Percentiles rank a stretch among this genome's conserved stretches.
Evolutionary conservation across 352 stramenopile species (phyloP).

Genomic region (Pythium graminicola): DNA sequence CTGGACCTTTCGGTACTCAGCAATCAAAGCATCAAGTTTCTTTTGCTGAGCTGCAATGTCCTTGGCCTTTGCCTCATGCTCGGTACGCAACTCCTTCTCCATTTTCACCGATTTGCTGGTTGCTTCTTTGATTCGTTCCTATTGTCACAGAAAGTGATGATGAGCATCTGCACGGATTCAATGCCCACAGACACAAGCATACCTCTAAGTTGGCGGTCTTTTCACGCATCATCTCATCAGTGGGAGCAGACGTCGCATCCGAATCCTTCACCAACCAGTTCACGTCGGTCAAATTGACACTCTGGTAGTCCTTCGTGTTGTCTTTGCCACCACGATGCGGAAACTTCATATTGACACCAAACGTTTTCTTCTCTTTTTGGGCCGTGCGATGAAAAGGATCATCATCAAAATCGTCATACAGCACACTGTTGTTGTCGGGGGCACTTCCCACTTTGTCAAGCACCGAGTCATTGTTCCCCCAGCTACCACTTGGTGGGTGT

Average conservation of each 20-base stretch:
- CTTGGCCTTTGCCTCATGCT: constrained; percentile 71
- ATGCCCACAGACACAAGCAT: not conserved
- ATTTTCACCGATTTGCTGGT: constrained; percentile 57
- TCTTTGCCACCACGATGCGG: constrained; percentile 74
- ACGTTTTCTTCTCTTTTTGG: constrained; percentile 80
- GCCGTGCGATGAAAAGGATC: constrained; percentile 82
- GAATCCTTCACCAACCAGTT: constrained; percentile 82
- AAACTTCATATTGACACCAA: constrained; percentile 84
- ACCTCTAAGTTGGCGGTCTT: constrained; percentile 84
- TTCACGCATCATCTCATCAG: constrained; percentile 80
- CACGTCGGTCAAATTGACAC: constrained; percentile 71
- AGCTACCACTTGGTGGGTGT: constrained; percentile 46
- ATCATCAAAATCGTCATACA: constrained; percentile 44
- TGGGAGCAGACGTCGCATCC: constrained; percentile 61
- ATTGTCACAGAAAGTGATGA: not conserved
- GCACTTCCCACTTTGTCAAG: constrained; percentile 23
- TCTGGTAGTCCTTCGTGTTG: constrained; percentile 87
- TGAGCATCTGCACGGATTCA: constrained; percentile 28
- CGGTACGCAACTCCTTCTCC: constrained; percentile 61
- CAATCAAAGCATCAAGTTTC: constrained; percentile 71
- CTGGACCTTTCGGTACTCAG: constrained; percentile 78
- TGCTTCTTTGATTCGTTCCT: constrained; percentile 82
- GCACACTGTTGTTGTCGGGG: constrained; percentile 20
- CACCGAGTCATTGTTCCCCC: constrained; percentile 34
- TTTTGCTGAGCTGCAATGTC: constrained; percentile 68